Evolutionary conservation across 768 basidiomycete species (phyloP), one percentile per base, ranked within the genome.

Genomic region (Porphyrellus cyaneotinctus): DNA sequence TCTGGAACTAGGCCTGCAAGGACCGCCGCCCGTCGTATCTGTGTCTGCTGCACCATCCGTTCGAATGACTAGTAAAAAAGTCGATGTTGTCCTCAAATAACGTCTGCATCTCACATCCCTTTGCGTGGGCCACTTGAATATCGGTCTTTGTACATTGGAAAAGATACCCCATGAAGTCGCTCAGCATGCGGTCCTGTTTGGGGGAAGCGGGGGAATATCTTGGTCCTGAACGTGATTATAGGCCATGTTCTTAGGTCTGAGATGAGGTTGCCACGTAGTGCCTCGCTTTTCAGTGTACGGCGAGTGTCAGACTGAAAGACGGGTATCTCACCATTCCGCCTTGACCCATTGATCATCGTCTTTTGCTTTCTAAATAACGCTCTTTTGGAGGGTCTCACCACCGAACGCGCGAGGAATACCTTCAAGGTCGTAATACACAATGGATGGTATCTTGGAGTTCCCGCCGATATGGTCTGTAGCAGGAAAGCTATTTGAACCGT

Each of bases 151-250:
- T 68, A 47, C 78, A 78, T 22, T 63, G 54, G 33, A 74, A 72
- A 7, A 81, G 69, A 56, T 82, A 81, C 20, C 44, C 39, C 58
- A 82, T 65, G 48, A 80, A 81, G 57, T 83, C 81, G 0, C 70
- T 63, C 22, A 80, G 73, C 39, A 81, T 66, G 73, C 72, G 1
- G 71, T 70, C 61, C 70, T 77, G 54, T 70, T 69, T 10, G 58
- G 50, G 4, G 82, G 81, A 31, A 82, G 70, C 0, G 72, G 59
- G 0, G 74, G 75, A 17, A 78, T 65, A 28, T 75, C 70, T 23
- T 61, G 13, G 41, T 71, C 67, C 11, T 52, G 58, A 30, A 74
- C 37, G 8, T 66, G 56, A 43, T 55, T 56, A 12, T 59, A 56
- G 1, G 43, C 12, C 55, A 60, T 53, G 17, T 59, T 60, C 32